Conservation (phyloP, 306 rosid genomes). For the Dryas drummondii region DNA sequence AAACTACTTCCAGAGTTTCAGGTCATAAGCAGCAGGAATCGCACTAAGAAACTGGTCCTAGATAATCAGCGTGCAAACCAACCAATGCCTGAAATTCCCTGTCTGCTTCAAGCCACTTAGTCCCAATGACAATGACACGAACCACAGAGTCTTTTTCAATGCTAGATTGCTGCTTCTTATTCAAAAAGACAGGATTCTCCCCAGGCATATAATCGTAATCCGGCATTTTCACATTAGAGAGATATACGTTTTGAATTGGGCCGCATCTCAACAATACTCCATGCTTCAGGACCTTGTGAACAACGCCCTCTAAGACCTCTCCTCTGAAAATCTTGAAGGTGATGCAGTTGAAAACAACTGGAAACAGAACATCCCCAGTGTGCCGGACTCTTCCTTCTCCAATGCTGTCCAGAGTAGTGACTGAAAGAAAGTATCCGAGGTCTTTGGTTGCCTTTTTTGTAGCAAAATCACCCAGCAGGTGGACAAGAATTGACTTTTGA, state of each 20-base stretch:
- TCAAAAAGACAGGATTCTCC: slow-evolving; percentile 68
- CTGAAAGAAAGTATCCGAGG: slow-evolving; percentile 69
- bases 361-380: slow-evolving; percentile 81
- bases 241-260: slow-evolving; percentile 68
- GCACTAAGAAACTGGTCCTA: slow-evolving; percentile 58
- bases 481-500: slow-evolving; percentile 55
- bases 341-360: slow-evolving; percentile 59
- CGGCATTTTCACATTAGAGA: slow-evolving; percentile 68
- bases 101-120: slow-evolving; percentile 90
- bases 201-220: slow-evolving; percentile 64
- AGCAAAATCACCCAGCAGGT: slow-evolving; percentile 69
- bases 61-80: slow-evolving; percentile 75
- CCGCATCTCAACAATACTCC: slow-evolving; percentile 87
- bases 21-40: neutral
- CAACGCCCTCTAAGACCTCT: slow-evolving; percentile 74
- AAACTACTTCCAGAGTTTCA: neutral
- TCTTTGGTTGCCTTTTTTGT: slow-evolving; percentile 69
- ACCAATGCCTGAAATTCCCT: slow-evolving; percentile 93
- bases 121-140: slow-evolving; percentile 74
- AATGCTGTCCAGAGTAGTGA: slow-evolving; percentile 62
- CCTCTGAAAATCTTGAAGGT: slow-evolving; percentile 80
- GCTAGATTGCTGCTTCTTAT: slow-evolving; percentile 47
- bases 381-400: slow-evolving; percentile 84
- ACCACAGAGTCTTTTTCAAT: slow-evolving; percentile 59
- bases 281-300: slow-evolving; percentile 79